phyloP scores from a whole-genome alignment of 805 yeast species.

The Cyberlindnera amylophila region DNA sequence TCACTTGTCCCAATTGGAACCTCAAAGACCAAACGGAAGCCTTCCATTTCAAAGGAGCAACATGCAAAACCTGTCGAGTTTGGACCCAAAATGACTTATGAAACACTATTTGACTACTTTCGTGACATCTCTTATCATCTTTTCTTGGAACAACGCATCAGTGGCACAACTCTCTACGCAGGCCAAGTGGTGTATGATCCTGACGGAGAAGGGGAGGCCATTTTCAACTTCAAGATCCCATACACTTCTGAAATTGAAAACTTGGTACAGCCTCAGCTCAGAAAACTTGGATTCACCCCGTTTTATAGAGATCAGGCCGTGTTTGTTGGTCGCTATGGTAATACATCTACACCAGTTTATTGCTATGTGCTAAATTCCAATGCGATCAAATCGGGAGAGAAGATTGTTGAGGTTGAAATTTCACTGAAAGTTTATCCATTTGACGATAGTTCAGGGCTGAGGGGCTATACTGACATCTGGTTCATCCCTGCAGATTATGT shows the following conservation, averaged over 20 bases:
- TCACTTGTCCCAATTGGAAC: too few species aligned
- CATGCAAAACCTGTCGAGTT: too few species aligned
- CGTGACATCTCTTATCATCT: conserved; percentile 55
- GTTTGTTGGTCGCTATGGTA: conserved; percentile 40
- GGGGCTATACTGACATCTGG: conserved; percentile 33
- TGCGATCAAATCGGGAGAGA: conserved; percentile 26
- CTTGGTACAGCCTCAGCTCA: conserved; percentile 45
- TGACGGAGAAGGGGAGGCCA: conserved; percentile 34
- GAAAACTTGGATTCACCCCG: conserved; percentile 51
- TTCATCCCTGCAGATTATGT: conserved; percentile 60
- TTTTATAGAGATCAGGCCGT: conserved; percentile 55
- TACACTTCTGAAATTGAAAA: conserved; percentile 44
- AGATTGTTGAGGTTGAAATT: conserved; percentile 32
- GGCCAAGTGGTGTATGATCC: conserved; percentile 51
- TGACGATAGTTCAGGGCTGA: conserved; percentile 48
- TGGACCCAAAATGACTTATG: conserved; percentile 46
- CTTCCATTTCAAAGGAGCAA: too few species aligned
- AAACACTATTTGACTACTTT: conserved; percentile 47
- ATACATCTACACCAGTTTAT: conserved; percentile 54
- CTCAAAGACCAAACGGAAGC: too few species aligned
- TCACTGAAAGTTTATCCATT: conserved; percentile 53
- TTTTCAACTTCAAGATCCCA: conserved; percentile 38
- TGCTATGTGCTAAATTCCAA: conserved; percentile 46
- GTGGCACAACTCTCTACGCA: conserved; percentile 41
- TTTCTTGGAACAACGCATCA: conserved; percentile 55